Evolutionary conservation across 441 rosid genomes (phyloP), one percentile per base, ranked within the genome.

Genomic region (Omphalea diandra): DNA sequence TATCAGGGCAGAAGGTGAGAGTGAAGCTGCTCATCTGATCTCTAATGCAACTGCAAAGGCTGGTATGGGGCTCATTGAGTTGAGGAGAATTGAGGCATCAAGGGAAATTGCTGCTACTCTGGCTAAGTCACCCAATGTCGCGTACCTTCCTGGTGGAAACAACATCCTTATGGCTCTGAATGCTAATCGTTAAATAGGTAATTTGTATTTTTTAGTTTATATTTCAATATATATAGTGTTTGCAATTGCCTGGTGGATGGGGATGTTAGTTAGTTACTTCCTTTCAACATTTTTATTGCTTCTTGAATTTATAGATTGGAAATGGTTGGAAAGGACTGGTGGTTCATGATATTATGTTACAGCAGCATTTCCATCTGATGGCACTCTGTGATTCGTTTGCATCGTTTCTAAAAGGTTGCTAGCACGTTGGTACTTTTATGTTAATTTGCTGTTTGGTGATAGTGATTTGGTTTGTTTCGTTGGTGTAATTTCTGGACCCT

Each of bases 1-100:
- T 79, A 90, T 94, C 53, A 77, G 98, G 74, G 99, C 98, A 3
- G 94, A 92, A 80, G 99, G 99, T 85, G 99, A 94, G 80, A 94
- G 99, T 75, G 94, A 90, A 73, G 82, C 99, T 77, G 97, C 99
- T 0, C 88, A 82, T 71, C 70, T 94, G 64, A 94, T 94, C 65
- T 94, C 99, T 22, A 91, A 89, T 49, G 97, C 98, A 7, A 92
- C 99, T 44, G 62, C 87, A 9, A 82, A 82, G 57, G 91, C 91
- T 12, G 99, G 99, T 47, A 84, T 84, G 84, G 97, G 99, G 46
- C 76, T 94, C 68, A 94, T 94, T 66, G 99, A 94, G 77, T 90
- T 94, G 17, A 92, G 99, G 85, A 94, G 92, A 81, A 94, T 94
- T 4, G 99, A 94, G 66, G 99, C 98, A 27, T 86, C 98, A 0